Evolutionary conservation across 164 flowering plant genomes (phyloP), one percentile per base, ranked within the genome.

Genomic region (Aristolochia fimbriata): DNA sequence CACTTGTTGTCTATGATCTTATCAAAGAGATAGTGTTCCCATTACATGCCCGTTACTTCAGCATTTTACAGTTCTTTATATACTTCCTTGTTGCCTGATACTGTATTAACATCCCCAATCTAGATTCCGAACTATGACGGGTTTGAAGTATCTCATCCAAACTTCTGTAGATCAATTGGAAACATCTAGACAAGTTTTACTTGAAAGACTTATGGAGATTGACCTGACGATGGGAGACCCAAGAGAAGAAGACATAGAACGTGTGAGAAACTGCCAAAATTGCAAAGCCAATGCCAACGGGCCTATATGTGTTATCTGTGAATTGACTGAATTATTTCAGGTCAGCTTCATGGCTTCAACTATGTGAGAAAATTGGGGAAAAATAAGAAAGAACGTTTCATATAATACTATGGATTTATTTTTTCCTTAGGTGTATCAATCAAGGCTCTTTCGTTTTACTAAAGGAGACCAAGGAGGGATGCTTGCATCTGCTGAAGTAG

Each of bases 181-280:
- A 75, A 73, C 70, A 13, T 84, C 86, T 63, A 83, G 98, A 70
- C 64, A 77, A 72, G 70, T 19, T 15, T 71, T 89, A 58, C 70
- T 92, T 57, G 87, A 86, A 74, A 74, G 81, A 51, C 71, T 92
- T 57, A 47, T 78, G 67, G 89, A 85, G 63, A 78, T 92, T 66
- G 91, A 92, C 75, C 71, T 73, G 62, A 87, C 90, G 46, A 84
- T 92, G 96, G 91, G 81, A 50, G 78, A 81, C 52, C 98, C 98
- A 67, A 81, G 83, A 56, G 87, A 77, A 19, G 88, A 80, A 63
- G 96, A 92, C 77, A 75, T 89, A 56, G 79, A 66, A 33, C 87
- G 87, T 61, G 85, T 89, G 59, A 79, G 93, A 68, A 62, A 77
- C 70, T 92, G 98, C 63, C 79, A 70, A 47, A 80, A 69, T 46